phyloP scores from a whole-genome alignment of 2,329 filamentous ascomycete genomes.

The Endothia cerciana region DNA sequence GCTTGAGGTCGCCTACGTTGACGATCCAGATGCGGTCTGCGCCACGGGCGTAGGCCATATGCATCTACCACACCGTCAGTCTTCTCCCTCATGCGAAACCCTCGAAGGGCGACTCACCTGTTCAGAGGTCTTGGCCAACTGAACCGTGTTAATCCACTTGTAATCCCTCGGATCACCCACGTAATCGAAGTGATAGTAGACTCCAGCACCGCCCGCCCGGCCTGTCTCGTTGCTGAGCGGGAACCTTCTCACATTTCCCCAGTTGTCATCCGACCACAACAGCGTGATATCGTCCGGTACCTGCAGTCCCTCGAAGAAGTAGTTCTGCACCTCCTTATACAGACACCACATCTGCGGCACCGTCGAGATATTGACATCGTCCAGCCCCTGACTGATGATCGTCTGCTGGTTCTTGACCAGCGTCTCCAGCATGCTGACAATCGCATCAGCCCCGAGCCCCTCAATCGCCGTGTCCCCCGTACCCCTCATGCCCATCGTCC shows the following conservation, averaged over 20 bases:
- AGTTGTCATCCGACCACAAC: slow-evolving; percentile 73
- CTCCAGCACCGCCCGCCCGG: slow-evolving; percentile 65
- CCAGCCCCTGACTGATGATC: slow-evolving; percentile 61
- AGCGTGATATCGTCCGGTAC: slow-evolving; percentile 69
- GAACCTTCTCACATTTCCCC: slow-evolving; percentile 65
- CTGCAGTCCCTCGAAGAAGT: slow-evolving; percentile 66
- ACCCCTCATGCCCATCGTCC: slow-evolving; percentile 73
- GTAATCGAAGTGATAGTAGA: slow-evolving; percentile 66
- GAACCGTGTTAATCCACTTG: slow-evolving; percentile 68
- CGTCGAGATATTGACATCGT: slow-evolving; percentile 49
- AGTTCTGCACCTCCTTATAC: slow-evolving; percentile 75
- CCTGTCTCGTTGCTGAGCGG: slow-evolving; percentile 62
- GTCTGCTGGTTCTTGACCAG: slow-evolving; percentile 64
- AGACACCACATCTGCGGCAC: slow-evolving; percentile 74
- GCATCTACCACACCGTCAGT: slow-evolving; percentile 49
- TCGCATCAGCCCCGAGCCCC: slow-evolving; percentile 57
- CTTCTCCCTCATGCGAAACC: neutral
- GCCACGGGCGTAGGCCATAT: slow-evolving; percentile 60
- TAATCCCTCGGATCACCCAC: slow-evolving; percentile 52
- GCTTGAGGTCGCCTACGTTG: slow-evolving; percentile 70
- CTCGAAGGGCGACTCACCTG: slow-evolving; percentile 33
- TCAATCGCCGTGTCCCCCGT: slow-evolving; percentile 66
- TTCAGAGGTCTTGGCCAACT: slow-evolving; percentile 63
- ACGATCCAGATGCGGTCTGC: slow-evolving; percentile 68
- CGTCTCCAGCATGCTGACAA: slow-evolving; percentile 61